Conservation (phyloP, 345 rosid genomes). For the Turritis glabra region DNA sequence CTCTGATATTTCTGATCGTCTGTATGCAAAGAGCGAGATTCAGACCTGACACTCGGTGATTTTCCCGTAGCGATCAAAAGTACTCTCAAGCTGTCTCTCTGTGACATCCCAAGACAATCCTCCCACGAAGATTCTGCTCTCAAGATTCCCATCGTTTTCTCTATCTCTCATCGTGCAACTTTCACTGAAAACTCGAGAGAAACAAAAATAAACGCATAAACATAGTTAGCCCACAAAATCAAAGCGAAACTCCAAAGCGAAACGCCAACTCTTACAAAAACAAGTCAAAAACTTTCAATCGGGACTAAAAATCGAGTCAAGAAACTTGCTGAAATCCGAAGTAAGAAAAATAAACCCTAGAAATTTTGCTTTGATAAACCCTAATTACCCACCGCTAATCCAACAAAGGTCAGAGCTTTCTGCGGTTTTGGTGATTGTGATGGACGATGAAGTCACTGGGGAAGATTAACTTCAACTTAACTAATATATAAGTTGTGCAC, state of each 20-base stretch:
- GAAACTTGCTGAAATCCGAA: not conserved
- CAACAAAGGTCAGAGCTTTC: slow-evolving; percentile 18
- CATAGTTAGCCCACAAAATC: not conserved
- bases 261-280: slow-evolving; percentile 6
- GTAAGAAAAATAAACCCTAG: not conserved
- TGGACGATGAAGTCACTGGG: not conserved
- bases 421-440: not conserved
- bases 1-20: not conserved
- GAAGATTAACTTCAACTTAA: not conserved
- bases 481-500: not conserved
- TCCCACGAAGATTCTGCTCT: slow-evolving; percentile 77
- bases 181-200: slow-evolving; percentile 16
- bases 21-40: not conserved
- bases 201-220: not conserved
- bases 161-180: slow-evolving; percentile 22
- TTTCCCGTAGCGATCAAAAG: slow-evolving; percentile 82
- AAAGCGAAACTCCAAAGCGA: not conserved
- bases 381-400: slow-evolving; percentile 27
- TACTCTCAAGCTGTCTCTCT: slow-evolving; percentile 76
- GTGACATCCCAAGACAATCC: slow-evolving; percentile 81
- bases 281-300: not conserved
- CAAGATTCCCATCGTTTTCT: slow-evolving; percentile 64
- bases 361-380: slow-evolving; percentile 3
- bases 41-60: slow-evolving; percentile 76
- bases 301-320: not conserved